phyloP scores from a whole-genome alignment of 441 rosid genomes.

The Syzygium malaccense region DNA sequence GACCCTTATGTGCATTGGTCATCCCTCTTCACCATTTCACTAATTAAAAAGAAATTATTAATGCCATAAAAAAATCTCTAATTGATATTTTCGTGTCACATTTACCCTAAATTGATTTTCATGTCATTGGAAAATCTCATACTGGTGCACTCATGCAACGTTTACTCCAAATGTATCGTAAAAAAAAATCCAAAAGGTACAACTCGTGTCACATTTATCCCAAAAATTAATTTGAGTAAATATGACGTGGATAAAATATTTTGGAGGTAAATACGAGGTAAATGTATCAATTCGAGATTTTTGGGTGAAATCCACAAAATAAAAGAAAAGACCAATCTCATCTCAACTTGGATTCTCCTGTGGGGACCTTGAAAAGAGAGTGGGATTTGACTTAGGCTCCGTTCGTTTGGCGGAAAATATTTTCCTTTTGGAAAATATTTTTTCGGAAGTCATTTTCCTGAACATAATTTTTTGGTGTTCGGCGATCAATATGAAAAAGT shows the following conservation, averaged over 20 bases:
- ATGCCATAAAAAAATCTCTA: neutral
- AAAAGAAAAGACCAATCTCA: neutral
- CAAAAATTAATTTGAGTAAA: neutral
- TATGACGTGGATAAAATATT: accelerated
- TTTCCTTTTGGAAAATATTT: no score
- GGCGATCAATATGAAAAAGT: no score
- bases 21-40: neutral
- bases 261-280: accelerated
- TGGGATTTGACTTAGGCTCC: neutral
- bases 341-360: neutral
- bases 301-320: neutral
- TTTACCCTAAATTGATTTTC: neutral
- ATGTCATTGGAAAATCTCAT: neutral
- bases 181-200: neutral
- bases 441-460: no score
- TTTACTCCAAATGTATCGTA: neutral
- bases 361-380: neutral
- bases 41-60: neutral
- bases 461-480: no score
- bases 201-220: neutral
- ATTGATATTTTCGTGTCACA: accelerated
- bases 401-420: no score
- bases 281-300: neutral
- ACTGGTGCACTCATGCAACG: accelerated
- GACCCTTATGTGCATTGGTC: neutral